These are phyloP conservation scores for Eucalyptus victrix DNA, from an alignment of 345 rosid species.

Conservation along the genomic window DNA sequence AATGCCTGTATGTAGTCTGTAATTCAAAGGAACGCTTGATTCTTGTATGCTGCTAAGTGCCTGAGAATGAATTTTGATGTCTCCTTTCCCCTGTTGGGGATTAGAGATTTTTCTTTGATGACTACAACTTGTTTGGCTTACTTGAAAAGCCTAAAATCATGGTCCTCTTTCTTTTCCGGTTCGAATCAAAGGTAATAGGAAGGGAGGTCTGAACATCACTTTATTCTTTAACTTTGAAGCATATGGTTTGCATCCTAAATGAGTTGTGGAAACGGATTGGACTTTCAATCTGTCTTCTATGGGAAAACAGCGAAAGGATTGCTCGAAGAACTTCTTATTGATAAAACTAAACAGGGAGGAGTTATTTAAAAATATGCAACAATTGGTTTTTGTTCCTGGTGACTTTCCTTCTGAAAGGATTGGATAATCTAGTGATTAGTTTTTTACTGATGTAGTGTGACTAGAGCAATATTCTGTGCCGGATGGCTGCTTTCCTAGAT, in stretches of 20 bases:
- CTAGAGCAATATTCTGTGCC: not conserved
- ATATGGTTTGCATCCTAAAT: too few species aligned
- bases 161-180: not conserved
- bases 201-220: not conserved
- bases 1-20: too few species aligned
- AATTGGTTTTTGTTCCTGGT: not conserved
- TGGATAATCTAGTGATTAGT: not conserved
- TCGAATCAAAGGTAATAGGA: not conserved
- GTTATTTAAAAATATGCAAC: not conserved
- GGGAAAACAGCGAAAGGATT: too few species aligned
- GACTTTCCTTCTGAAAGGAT: not conserved
- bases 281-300: too few species aligned
- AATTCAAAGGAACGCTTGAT: slow-evolving; percentile 38
- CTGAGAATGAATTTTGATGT: too few species aligned
- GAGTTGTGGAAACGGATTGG: too few species aligned
- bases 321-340: not conserved
- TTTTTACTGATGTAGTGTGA: not conserved
- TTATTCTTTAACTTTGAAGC: too few species aligned
- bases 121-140: not conserved
- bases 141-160: too few species aligned
- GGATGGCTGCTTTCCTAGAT: not conserved
- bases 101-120: not conserved
- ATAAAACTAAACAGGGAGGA: not conserved
- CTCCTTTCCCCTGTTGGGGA: too few species aligned
- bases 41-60: not conserved